Percentiles rank a stretch among this genome's conserved stretches.
Evolutionary conservation across 257 asterid species (phyloP).

Genomic region (Asclepias syriaca): DNA sequence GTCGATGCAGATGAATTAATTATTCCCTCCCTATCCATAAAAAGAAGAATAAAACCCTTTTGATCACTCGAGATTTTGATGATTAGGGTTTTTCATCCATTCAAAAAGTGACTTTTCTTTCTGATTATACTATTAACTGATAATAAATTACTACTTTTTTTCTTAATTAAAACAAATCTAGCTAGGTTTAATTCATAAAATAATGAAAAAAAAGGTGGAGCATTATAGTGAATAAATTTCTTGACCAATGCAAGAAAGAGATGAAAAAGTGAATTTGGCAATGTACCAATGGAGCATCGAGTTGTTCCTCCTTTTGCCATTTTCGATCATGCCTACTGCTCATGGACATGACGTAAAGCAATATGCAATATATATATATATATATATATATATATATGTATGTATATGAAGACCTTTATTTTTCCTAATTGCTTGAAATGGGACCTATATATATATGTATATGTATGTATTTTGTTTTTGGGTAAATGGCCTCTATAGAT

Average conservation of each 20-base stretch:
- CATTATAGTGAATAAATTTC: background rate
- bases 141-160: no score
- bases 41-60: background rate
- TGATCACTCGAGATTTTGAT: slow-evolving; percentile 8
- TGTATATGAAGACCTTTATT: slow-evolving; percentile 12
- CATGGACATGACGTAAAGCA: slow-evolving; percentile 41
- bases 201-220: background rate
- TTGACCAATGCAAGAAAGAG: slow-evolving; percentile 2
- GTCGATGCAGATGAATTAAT: no score
- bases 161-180: no score
- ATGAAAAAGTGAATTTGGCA: background rate
- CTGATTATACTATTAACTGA: no score
- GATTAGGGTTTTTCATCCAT: background rate
- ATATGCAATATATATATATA: slow-evolving; percentile 1
- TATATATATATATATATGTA: no score
- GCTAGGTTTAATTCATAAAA: no score
- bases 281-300: slow-evolving; percentile 8
- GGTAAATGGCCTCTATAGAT: no score
- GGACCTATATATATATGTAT: background rate
- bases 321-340: slow-evolving; percentile 25
- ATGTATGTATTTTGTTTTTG: no score
- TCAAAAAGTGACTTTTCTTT: slow-evolving; percentile 10
- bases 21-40: slow-evolving; percentile 1
- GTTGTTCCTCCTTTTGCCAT: slow-evolving; percentile 23
- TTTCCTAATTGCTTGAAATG: slow-evolving; percentile 3